Evolutionary conservation across 768 basidiomycete genomes (phyloP).

Genomic region (Pleurotus sapidus): DNA sequence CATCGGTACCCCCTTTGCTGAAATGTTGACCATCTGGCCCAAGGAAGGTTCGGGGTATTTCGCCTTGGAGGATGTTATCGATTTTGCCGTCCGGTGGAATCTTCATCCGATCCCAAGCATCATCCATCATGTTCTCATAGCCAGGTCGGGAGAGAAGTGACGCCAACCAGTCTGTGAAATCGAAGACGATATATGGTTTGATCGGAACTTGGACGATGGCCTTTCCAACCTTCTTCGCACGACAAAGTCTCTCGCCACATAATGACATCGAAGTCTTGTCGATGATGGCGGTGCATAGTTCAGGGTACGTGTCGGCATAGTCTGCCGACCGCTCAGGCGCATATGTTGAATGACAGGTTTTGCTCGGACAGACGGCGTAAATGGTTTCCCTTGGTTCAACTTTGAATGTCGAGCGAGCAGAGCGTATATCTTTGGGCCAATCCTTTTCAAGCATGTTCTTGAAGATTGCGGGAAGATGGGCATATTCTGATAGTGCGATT

Average conservation of each 20-base stretch:
- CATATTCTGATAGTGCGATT: background rate
- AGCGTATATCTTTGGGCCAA: background rate
- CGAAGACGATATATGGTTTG: conserved; percentile 16
- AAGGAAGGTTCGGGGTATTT: conserved; percentile 18
- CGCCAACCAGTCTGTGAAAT: conserved; percentile 25
- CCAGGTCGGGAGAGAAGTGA: conserved; percentile 19
- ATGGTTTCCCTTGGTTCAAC: background rate
- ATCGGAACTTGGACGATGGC: conserved; percentile 13
- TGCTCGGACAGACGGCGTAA: background rate
- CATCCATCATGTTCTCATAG: conserved; percentile 21
- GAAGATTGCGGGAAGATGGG: background rate
- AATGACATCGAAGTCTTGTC: background rate
- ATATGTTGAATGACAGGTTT: background rate
- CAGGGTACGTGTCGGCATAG: background rate
- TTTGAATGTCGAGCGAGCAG: background rate
- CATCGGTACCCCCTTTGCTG: conserved; percentile 15
- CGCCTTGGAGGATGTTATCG: conserved; percentile 24
- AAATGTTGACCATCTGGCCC: conserved; percentile 23
- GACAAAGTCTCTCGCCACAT: background rate
- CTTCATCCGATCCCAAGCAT: conserved; percentile 13
- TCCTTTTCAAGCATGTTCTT: background rate
- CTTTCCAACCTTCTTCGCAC: background rate
- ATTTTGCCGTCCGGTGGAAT: conserved; percentile 7
- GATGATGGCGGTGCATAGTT: background rate
- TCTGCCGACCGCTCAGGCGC: background rate